Evolutionary conservation across 495 filamentous ascomycete genomes (phyloP).

Genomic region (Cudoniella acicularis): DNA sequence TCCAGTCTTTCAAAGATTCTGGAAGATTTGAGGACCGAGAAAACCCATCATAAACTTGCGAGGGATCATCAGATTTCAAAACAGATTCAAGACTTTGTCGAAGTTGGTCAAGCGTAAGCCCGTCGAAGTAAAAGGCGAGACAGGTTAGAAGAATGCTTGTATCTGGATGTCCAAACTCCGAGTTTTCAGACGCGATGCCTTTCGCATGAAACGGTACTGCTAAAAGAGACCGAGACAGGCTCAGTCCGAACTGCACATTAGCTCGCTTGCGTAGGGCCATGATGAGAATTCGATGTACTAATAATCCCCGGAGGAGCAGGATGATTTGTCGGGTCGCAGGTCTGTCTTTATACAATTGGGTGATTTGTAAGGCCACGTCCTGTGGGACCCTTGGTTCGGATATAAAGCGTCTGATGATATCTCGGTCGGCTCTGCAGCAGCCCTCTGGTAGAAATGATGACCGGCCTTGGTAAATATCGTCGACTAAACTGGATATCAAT

Average conservation of each 20-base stretch:
- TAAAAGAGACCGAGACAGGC: constrained; percentile 36
- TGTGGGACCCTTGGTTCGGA: constrained; percentile 15
- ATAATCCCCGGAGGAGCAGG: constrained; percentile 37
- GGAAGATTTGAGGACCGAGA: constrained; percentile 31
- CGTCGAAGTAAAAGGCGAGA: constrained; percentile 40
- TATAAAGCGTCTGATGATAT: constrained; percentile 31
- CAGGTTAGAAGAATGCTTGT: constrained; percentile 40
- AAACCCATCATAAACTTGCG: constrained; percentile 42
- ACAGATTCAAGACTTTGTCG: constrained; percentile 32
- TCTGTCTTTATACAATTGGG: constrained; percentile 30
- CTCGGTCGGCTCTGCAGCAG: constrained; percentile 16
- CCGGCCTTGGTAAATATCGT: constrained; percentile 27
- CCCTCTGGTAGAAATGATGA: constrained; percentile 27
- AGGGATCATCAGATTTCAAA: constrained; percentile 46
- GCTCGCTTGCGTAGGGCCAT: constrained; percentile 37
- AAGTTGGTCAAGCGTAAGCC: constrained; percentile 31
- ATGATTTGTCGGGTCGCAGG: constrained; percentile 29
- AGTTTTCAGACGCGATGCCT: constrained; percentile 31
- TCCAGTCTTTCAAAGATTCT: constrained; percentile 38
- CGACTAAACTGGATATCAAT: constrained; percentile 28
- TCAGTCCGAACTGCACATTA: constrained; percentile 44
- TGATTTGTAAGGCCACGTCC: constrained; percentile 19
- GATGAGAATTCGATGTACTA: constrained; percentile 38
- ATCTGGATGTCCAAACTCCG: constrained; percentile 44
- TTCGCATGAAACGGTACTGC: constrained; percentile 45